phyloP scores from a whole-genome alignment of 2,329 filamentous ascomycete species.

The Ceratocystis alfenasii region DNA sequence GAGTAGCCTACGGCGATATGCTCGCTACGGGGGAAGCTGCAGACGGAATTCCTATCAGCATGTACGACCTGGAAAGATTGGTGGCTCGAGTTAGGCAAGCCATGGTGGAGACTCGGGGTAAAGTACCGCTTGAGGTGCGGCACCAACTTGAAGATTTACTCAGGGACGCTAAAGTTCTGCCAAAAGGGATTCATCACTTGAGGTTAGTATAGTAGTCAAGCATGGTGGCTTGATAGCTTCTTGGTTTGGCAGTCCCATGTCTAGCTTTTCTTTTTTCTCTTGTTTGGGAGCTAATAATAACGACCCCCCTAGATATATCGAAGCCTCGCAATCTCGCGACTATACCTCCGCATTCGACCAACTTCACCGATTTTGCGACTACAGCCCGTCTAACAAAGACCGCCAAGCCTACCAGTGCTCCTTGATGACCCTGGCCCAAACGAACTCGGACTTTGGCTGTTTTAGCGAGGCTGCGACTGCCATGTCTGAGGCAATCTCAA shows the following conservation, averaged over 20 bases:
- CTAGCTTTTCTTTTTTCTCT: no score
- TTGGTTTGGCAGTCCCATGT: no score
- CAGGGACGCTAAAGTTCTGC: constrained; percentile 52
- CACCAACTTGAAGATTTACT: constrained; percentile 58
- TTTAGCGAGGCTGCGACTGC: constrained; percentile 80
- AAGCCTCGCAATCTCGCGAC: constrained; percentile 84
- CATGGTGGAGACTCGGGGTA: constrained; percentile 41
- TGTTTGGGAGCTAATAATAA: no score
- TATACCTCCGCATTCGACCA: constrained; percentile 82
- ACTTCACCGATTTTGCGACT: constrained; percentile 91
- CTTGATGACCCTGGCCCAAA: constrained; percentile 78
- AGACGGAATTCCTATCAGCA: constrained; percentile 46
- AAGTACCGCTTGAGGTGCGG: constrained; percentile 64
- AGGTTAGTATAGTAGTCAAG: constrained; percentile 34
- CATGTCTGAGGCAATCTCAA: constrained; percentile 89
- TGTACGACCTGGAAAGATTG: constrained; percentile 66
- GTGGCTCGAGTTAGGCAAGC: constrained; percentile 31
- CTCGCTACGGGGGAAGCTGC: constrained; percentile 33
- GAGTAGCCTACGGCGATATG: constrained; percentile 43
- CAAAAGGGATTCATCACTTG: constrained; percentile 65
- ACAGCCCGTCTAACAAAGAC: constrained; percentile 60
- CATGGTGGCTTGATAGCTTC: no score
- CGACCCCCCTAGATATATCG: constrained; percentile 54
- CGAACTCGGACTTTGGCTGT: constrained; percentile 92
- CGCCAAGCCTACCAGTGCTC: constrained; percentile 89